Conservation (phyloP, 768 basidiomycete genomes). For the Suillus alpinus region DNA sequence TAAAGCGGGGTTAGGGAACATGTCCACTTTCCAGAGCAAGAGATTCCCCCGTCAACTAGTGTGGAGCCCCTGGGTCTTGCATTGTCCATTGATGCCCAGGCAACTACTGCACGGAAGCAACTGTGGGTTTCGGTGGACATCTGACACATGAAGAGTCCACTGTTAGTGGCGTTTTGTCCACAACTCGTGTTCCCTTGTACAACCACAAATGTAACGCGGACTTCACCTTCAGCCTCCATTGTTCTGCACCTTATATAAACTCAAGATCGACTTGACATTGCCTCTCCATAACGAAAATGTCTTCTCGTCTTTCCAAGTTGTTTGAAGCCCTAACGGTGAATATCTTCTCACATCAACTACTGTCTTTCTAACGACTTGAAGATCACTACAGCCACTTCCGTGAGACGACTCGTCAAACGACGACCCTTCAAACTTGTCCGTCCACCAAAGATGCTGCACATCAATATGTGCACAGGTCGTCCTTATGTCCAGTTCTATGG, state of each 20-base stretch:
- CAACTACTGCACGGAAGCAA: background rate
- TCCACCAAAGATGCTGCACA: background rate
- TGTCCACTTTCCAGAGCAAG: too few species aligned
- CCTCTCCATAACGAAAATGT: background rate
- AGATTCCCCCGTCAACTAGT: background rate
- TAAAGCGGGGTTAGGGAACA: too few species aligned
- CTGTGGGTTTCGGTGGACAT: background rate
- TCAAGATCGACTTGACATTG: background rate
- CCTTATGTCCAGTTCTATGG: background rate
- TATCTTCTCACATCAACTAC: background rate
- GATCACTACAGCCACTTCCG: background rate
- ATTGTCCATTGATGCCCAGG: background rate
- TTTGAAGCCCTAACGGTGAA: background rate
- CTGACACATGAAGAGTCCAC: too few species aligned
- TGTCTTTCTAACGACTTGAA: background rate
- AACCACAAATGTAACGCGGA: background rate
- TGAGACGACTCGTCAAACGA: background rate
- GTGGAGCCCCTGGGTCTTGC: too few species aligned
- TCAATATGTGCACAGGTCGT: background rate
- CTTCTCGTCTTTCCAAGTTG: background rate
- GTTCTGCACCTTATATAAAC: background rate
- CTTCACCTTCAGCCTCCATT: background rate
- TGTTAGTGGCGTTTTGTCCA: background rate
- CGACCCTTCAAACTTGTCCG: background rate
- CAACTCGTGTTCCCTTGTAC: background rate